phyloP scores from a whole-genome alignment of 306 rosid species.

The Parietaria judaica region DNA sequence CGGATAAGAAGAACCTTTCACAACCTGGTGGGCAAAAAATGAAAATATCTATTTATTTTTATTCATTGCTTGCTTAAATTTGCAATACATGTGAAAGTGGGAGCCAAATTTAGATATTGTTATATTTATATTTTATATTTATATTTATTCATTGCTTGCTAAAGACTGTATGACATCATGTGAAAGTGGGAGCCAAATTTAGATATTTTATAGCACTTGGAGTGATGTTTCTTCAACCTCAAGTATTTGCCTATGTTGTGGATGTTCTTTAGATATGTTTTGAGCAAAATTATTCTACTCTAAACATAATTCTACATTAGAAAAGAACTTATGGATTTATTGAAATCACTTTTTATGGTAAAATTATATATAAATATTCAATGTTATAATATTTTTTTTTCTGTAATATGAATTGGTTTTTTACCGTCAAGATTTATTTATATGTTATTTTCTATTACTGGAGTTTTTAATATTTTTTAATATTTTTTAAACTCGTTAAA shows the following conservation, averaged over 20 bases:
- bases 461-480: no score
- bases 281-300: no score
- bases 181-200: not conserved
- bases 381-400: no score
- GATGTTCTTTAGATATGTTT: not conserved
- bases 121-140: not conserved
- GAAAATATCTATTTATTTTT: not conserved
- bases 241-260: not conserved
- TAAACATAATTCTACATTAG: not conserved
- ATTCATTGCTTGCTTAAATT: not conserved
- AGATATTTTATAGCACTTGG: not conserved
- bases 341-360: not conserved
- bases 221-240: not conserved
- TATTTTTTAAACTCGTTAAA: no score
- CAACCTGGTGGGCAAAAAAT: constrained; percentile 1
- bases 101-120: not conserved
- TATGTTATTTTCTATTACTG: no score
- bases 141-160: not conserved
- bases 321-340: no score
- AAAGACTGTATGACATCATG: not conserved
- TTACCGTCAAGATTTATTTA: no score
- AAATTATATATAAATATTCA: no score
- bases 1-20: constrained; percentile 1
- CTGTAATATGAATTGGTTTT: no score
- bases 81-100: not conserved